Conservation (phyloP, 2,329 filamentous ascomycete genomes). For the Fusarium sp. region DNA sequence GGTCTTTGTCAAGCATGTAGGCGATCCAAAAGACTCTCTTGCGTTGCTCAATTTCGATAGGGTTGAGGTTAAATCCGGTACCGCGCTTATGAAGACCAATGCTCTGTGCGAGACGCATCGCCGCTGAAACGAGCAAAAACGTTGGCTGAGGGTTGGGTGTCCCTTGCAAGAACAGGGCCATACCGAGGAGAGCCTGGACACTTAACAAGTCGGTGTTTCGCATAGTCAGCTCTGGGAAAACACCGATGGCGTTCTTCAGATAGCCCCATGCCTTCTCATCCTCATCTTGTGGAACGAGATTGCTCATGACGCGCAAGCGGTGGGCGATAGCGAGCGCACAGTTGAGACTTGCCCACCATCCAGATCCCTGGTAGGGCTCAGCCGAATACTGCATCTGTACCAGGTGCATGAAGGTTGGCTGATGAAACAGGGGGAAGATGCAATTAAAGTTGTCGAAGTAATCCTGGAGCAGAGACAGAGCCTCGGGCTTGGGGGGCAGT, state of each 20-base stretch:
- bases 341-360: slow-evolving; percentile 98
- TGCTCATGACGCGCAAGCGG: slow-evolving; percentile 93
- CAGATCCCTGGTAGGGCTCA: slow-evolving; percentile 92
- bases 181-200: slow-evolving; percentile 92
- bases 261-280: slow-evolving; percentile 96
- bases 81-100: slow-evolving; percentile 96
- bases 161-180: slow-evolving; percentile 94
- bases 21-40: slow-evolving; percentile 74
- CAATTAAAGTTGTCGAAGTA: slow-evolving; percentile 99
- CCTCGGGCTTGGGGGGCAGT: slow-evolving; percentile 87
- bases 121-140: slow-evolving; percentile 89
- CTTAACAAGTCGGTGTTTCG: slow-evolving; percentile 94
- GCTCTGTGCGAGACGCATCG: slow-evolving; percentile 89
- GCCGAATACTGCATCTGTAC: slow-evolving; percentile 93
- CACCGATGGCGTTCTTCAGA: slow-evolving; percentile 94
- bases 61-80: slow-evolving; percentile 91
- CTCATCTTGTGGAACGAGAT: slow-evolving; percentile 88
- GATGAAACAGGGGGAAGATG: slow-evolving; percentile 97
- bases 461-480: slow-evolving; percentile 87
- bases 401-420: slow-evolving; percentile 97
- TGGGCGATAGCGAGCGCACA: slow-evolving; percentile 93
- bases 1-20: slow-evolving; percentile 73
- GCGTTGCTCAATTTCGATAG: slow-evolving; percentile 91
- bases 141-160: slow-evolving; percentile 96
- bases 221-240: slow-evolving; percentile 93